phyloP scores from a whole-genome alignment of 2,329 filamentous ascomycete species.

The Sclerotinia trifoliorum region DNA sequence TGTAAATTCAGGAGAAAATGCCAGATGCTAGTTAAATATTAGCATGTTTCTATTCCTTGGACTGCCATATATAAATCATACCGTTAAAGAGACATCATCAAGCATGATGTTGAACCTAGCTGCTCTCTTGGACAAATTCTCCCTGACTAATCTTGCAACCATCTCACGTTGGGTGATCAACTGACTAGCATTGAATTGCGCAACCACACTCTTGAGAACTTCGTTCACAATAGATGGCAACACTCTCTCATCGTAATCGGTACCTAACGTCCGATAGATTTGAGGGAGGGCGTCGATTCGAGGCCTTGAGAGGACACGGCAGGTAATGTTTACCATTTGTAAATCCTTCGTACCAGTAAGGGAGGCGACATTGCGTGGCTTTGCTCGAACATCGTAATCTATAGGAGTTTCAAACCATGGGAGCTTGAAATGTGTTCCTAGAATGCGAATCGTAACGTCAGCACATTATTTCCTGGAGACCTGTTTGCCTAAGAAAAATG shows the following conservation, averaged over 20 bases:
- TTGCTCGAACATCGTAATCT: conserved; percentile 96
- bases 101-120: conserved; percentile 96
- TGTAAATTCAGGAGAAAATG: conserved; percentile 72
- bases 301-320: conserved; percentile 93
- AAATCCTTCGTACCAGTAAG: conserved; percentile 98
- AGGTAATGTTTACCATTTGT: conserved; percentile 99
- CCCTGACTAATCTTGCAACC: conserved; percentile 84
- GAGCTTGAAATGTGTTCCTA: conserved; percentile 88
- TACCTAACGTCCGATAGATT: conserved; percentile 94
- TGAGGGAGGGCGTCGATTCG: conserved; percentile 85
- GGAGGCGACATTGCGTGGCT: conserved; percentile 93
- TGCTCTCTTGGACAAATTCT: conserved; percentile 87
- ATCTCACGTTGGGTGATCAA: conserved; percentile 99
- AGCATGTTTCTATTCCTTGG: neutral
- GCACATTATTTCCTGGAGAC: conserved; percentile 9
- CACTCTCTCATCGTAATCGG: conserved; percentile 95
- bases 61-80: conserved; percentile 47
- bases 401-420: conserved; percentile 98
- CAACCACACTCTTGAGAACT: conserved; percentile 96
- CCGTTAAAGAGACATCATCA: conserved; percentile 95
- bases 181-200: conserved; percentile 98
- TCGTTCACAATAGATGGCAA: conserved; percentile 98
- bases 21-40: conserved; percentile 55
- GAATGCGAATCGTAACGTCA: conserved; percentile 24
- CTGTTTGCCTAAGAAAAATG: neutral